A percentile compares a stretch with the other conserved stretches of the same genome.
Evolutionary conservation across 2,329 filamentous ascomycete species (phyloP).

Genomic region (Calonectria montana): DNA sequence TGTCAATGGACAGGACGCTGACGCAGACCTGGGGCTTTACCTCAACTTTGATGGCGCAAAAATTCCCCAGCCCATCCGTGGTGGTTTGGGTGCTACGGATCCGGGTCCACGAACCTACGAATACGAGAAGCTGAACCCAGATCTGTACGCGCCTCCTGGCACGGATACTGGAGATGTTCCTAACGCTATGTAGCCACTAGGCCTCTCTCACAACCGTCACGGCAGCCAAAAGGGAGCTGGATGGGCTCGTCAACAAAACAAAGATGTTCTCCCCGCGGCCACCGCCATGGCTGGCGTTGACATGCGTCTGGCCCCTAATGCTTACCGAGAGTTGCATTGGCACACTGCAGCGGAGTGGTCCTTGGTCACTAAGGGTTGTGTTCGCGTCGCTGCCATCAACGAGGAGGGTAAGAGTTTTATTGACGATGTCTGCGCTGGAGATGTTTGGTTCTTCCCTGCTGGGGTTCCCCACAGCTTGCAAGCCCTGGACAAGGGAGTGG

Average conservation of each 20-base stretch:
- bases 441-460: conserved; percentile 18
- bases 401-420: conserved; percentile 13
- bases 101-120: conserved; percentile 16
- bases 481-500: conserved; percentile 10
- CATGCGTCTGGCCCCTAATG: conserved; percentile 2
- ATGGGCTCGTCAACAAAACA: conserved; percentile 13
- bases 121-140: conserved; percentile 14
- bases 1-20: conserved; percentile 62
- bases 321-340: conserved; percentile 12
- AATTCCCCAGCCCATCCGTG: conserved; percentile 4
- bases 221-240: conserved; percentile 5
- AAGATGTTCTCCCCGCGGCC: conserved; percentile 6
- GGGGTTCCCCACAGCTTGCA: conserved; percentile 11
- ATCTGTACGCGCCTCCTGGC: conserved; percentile 4
- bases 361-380: conserved; percentile 11
- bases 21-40: conserved; percentile 56
- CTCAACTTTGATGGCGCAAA: conserved; percentile 5
- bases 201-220: conserved; percentile 7
- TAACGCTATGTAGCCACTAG: conserved; percentile 13
- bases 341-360: conserved; percentile 9
- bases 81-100: conserved; percentile 7
- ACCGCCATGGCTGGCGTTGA: conserved; percentile 15
- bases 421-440: conserved; percentile 8
- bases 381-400: conserved; percentile 10
- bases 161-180: conserved; percentile 8